Conservation (phyloP, 352 stramenopile genomes). For the Phytophthora sp. region DNA sequence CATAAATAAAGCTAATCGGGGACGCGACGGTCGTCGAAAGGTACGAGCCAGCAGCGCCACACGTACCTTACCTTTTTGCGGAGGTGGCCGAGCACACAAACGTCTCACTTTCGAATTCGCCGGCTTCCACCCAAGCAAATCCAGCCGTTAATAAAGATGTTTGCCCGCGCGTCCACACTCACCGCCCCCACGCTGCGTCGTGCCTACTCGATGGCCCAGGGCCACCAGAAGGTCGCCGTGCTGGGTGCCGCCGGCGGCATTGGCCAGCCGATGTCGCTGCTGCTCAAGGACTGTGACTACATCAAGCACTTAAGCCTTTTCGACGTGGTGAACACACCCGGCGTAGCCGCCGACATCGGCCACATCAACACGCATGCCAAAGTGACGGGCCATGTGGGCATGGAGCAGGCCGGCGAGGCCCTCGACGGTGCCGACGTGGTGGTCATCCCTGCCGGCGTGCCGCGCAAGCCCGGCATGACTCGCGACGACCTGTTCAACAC, state of each 20-base stretch:
- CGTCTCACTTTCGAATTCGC: constrained; percentile 29
- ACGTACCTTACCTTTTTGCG: constrained; percentile 22
- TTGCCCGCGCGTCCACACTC: constrained; percentile 24
- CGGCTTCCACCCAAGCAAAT: constrained; percentile 16
- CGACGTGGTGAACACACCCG: constrained; percentile 98
- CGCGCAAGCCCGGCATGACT: constrained; percentile 98
- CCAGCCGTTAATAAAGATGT: constrained; percentile 19
- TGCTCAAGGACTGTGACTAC: constrained; percentile 97
- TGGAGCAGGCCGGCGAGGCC: constrained; percentile 79
- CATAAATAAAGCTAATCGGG: background rate
- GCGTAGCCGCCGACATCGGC: constrained; percentile 97
- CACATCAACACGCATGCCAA: constrained; percentile 92
- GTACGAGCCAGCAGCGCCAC: constrained; percentile 19
- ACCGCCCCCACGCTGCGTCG: constrained; percentile 34
- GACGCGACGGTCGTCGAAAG: constrained; percentile 18
- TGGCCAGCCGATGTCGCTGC: constrained; percentile 97
- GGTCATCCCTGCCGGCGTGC: constrained; percentile 99
- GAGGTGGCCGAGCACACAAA: no score
- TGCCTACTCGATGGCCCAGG: constrained; percentile 64
- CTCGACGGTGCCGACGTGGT: constrained; percentile 94
- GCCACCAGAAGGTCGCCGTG: constrained; percentile 83
- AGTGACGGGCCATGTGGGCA: constrained; percentile 72
- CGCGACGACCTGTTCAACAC: constrained; percentile 96
- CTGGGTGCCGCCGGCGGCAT: constrained; percentile 97
- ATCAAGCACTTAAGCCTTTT: constrained; percentile 97